phyloP scores from a whole-genome alignment of 306 rosid genomes.

The Notholithocarpus densiflorus region DNA sequence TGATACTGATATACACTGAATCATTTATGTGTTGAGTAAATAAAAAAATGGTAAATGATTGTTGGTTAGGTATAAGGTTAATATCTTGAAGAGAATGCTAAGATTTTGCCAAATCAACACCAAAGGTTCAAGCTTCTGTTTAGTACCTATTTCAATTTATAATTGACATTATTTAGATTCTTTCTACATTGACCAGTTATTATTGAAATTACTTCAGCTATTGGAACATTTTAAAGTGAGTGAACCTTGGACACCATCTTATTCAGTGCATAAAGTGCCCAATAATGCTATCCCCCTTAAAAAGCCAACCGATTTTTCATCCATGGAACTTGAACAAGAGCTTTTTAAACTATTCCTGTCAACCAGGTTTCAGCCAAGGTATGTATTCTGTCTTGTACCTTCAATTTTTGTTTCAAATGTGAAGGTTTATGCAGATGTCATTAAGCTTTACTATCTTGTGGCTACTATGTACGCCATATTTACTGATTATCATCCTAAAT shows the following conservation, averaged over 20 bases:
- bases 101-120: background rate
- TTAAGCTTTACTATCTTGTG: background rate
- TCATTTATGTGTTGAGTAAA: background rate
- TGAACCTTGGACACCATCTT: slow-evolving; percentile 65
- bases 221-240: slow-evolving; percentile 48
- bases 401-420: background rate
- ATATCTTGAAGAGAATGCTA: background rate
- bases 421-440: background rate
- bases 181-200: slow-evolving; percentile 9
- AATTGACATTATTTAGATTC: background rate
- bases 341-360: slow-evolving; percentile 51
- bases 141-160: background rate
- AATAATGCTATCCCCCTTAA: slow-evolving; percentile 4
- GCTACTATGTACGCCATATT: background rate
- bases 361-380: slow-evolving; percentile 74
- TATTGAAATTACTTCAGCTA: slow-evolving; percentile 55
- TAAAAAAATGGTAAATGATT: background rate
- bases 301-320: slow-evolving; percentile 32
- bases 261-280: slow-evolving; percentile 8
- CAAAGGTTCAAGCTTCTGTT: background rate
- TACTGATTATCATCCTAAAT: background rate
- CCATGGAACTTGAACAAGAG: slow-evolving; percentile 44
- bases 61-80: background rate
- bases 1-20: background rate
- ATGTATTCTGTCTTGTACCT: slow-evolving; percentile 9